Evolutionary conservation across 495 filamentous ascomycete species (phyloP).

Genomic region (Lophiotrema nucula): DNA sequence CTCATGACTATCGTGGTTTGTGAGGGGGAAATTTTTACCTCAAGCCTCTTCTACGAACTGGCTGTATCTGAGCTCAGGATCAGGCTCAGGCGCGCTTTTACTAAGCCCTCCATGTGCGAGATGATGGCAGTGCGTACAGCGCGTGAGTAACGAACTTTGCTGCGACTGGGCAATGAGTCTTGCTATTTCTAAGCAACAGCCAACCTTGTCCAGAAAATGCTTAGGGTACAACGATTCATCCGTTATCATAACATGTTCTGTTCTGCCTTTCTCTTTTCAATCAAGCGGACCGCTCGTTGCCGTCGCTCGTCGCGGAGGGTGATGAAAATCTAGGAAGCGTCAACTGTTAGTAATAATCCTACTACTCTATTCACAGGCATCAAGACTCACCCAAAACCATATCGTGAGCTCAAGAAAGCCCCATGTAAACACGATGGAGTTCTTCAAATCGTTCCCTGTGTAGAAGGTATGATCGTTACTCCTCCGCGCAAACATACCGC

Average conservation of each 20-base stretch:
- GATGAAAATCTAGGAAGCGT: constrained; percentile 30
- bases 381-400: constrained; percentile 76
- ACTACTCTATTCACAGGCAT: not conserved
- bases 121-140: no score
- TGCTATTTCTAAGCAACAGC: no score
- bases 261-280: constrained; percentile 30
- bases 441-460: constrained; percentile 63
- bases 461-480: constrained; percentile 26
- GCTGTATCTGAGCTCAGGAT: no score
- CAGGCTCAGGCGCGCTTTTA: no score
- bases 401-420: constrained; percentile 78
- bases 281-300: constrained; percentile 15
- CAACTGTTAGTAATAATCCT: not conserved
- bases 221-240: no score
- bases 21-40: no score
- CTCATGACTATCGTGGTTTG: no score
- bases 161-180: no score
- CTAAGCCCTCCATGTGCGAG: no score
- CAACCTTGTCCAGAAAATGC: no score
- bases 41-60: no score
- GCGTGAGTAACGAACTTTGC: no score
- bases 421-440: constrained; percentile 78
- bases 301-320: constrained; percentile 29
- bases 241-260: constrained; percentile 9
- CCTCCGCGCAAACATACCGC: constrained; percentile 44